phyloP scores from a whole-genome alignment of 2,329 filamentous ascomycete genomes.

The Pseudogymnoascus sp. region DNA sequence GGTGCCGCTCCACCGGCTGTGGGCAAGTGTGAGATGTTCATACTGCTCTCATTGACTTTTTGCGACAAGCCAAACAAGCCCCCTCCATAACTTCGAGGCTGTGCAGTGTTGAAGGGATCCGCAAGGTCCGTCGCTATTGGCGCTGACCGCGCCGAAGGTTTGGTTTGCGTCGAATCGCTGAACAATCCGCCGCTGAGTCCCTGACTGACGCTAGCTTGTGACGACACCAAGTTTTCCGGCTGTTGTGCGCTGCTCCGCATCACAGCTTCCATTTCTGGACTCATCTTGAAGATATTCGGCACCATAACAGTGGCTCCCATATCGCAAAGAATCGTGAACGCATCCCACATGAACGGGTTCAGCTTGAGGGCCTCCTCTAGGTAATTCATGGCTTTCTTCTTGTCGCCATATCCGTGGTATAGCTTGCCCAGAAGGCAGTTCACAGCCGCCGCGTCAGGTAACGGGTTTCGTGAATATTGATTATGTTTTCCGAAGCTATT shows the following conservation, averaged over 20 bases:
- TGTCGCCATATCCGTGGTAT: slow-evolving; percentile 71
- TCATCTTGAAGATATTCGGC: slow-evolving; percentile 77
- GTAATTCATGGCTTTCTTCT: slow-evolving; percentile 73
- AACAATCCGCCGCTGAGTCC: slow-evolving; percentile 28
- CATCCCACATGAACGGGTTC: slow-evolving; percentile 98
- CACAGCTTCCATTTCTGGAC: slow-evolving; percentile 49
- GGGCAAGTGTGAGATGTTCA: slow-evolving; percentile 28
- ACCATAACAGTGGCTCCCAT: slow-evolving; percentile 74
- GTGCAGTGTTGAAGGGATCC: slow-evolving; percentile 29
- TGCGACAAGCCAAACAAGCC: slow-evolving; percentile 28
- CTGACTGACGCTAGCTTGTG: slow-evolving; percentile 21
- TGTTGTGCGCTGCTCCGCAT: slow-evolving; percentile 29
- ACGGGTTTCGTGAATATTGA: slow-evolving; percentile 61
- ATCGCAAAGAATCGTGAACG: slow-evolving; percentile 81
- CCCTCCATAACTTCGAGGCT: slow-evolving; percentile 21
- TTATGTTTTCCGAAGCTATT: slow-evolving; percentile 78
- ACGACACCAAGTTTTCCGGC: neutral
- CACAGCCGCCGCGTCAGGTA: slow-evolving; percentile 79
- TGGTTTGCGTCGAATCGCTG: slow-evolving; percentile 23
- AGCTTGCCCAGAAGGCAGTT: slow-evolving; percentile 79
- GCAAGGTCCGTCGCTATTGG: slow-evolving; percentile 21
- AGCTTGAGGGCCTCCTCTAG: slow-evolving; percentile 83
- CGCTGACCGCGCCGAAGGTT: slow-evolving; percentile 18
- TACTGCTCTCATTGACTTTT: slow-evolving; percentile 30
- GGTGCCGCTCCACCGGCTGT: slow-evolving; percentile 24